Base-by-base conservation (phyloP, 192 early-diverging fungal species). In the Coemansia sp. region DNA sequence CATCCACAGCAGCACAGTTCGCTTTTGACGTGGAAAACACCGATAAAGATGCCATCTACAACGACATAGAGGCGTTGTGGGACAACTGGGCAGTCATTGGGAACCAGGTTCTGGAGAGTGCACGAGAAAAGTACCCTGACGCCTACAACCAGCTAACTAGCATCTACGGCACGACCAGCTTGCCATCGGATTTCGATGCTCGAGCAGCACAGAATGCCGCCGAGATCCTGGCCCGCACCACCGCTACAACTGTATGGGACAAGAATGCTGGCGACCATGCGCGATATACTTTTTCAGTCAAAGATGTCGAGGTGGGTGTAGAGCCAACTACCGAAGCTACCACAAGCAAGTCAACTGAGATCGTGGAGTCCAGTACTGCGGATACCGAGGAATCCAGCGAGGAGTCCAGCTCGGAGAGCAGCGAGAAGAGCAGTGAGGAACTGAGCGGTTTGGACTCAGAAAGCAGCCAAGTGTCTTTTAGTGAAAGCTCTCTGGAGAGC, bases 61-160 rank as follows among this genome's bases (percentile, higher is more conserved):
- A 7, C 19, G 67, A 69, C 37, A 62, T 69, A 15, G 43, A 58
- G 50, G 67, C 55, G 10, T 35, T 61, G 35, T 69, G 67, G 67
- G 40, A 18, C 4, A 55, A 62, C 55, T 69, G 67, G 67, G 67
- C 60, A 13, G 55, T 36, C 2, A 55, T 55, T 13, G 67, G 67
- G 5, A 69, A 62, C 40, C 53, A 57, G 21, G 55, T 58, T 0
- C 37, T 69, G 0, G 50, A 15, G 12, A 56, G 59, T 13, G 67
- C 67, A 28, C 36, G 46, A 35, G 51, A 57, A 2, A 28, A 30
- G 30, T 58, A 62, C 28, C 55, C 67, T 3, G 67, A 58, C 19
- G 67, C 67, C 1, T 69, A 55, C 42, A 10, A 38, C 16, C 59
- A 62, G 51, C 51, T 69, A 11, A 56, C 55, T 2, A 26, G 9